These are phyloP conservation scores for Leishmania arabica DNA, from an alignment of 208 protist genomes.

Conservation along the genomic window DNA sequence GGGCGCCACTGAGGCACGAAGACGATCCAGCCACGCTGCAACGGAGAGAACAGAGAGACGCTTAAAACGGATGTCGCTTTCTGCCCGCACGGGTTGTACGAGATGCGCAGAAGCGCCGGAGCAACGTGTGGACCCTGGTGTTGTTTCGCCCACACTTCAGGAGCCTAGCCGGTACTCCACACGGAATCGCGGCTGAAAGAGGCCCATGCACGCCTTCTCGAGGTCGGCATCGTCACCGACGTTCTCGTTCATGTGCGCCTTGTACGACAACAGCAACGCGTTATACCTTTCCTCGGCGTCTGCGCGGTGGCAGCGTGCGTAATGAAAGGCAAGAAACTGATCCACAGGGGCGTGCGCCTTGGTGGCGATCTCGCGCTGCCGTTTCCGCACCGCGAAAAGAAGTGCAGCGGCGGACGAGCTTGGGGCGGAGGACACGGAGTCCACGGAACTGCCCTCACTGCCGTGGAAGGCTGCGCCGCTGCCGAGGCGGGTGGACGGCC, in stretches of 20 bases:
- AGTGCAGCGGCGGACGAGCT: background rate
- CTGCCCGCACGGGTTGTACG: background rate
- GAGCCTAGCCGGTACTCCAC: slow-evolving; percentile 2
- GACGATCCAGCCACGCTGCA: background rate
- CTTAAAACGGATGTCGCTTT: background rate
- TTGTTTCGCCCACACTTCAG: background rate
- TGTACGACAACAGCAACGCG: slow-evolving; percentile 51
- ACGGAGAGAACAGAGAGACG: background rate
- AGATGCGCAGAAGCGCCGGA: background rate
- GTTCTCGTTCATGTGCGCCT: slow-evolving; percentile 23
- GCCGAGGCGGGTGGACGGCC: background rate
- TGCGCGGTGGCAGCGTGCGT: slow-evolving; percentile 46
- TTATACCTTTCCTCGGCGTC: slow-evolving; percentile 59
- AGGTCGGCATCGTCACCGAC: slow-evolving; percentile 8
- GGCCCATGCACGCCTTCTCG: background rate
- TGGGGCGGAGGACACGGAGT: background rate
- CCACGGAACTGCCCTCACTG: background rate
- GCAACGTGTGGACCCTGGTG: background rate
- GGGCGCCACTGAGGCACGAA: background rate
- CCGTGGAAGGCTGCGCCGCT: background rate
- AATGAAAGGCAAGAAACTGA: slow-evolving; percentile 54
- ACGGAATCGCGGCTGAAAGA: slow-evolving; percentile 19
- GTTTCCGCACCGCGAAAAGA: slow-evolving; percentile 34
- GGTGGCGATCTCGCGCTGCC: slow-evolving; percentile 47
- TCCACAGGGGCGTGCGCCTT: slow-evolving; percentile 56